Conservation (phyloP, 495 filamentous ascomycete genomes). For the Penicillium mononematosum region DNA sequence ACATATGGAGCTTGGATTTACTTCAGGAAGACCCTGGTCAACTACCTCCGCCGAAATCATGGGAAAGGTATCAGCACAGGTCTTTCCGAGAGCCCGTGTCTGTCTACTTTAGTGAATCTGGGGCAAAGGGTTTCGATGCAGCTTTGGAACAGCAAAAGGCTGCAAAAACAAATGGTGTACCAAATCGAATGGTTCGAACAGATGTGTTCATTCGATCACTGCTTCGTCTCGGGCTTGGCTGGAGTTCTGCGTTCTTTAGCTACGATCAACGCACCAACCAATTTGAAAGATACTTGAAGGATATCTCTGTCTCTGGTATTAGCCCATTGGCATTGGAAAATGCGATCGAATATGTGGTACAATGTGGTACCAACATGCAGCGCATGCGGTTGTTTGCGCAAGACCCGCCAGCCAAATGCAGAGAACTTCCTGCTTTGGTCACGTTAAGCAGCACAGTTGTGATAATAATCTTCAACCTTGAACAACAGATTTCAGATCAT, state of each 20-base stretch:
- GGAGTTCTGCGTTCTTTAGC: slow-evolving; percentile 74
- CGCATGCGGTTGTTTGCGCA: slow-evolving; percentile 59
- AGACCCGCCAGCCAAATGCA: slow-evolving; percentile 30
- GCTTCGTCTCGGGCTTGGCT: slow-evolving; percentile 71
- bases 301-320: slow-evolving; percentile 67
- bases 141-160: slow-evolving; percentile 43
- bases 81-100: slow-evolving; percentile 45
- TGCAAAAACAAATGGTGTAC: slow-evolving; percentile 4
- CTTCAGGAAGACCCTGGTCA: slow-evolving; percentile 13
- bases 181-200: slow-evolving; percentile 31
- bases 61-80: slow-evolving; percentile 64
- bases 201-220: slow-evolving; percentile 61
- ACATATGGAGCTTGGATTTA: slow-evolving; percentile 55
- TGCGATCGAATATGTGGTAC: slow-evolving; percentile 57
- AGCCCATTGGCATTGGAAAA: slow-evolving; percentile 56
- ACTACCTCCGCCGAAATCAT: slow-evolving; percentile 57
- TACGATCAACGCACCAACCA: slow-evolving; percentile 57
- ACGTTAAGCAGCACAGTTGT: slow-evolving; percentile 37
- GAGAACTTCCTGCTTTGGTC: slow-evolving; percentile 34
- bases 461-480: slow-evolving; percentile 40
- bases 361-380: slow-evolving; percentile 67
- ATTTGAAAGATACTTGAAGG: slow-evolving; percentile 57
- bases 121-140: slow-evolving; percentile 70
- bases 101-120: slow-evolving; percentile 75
- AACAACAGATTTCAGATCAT: slow-evolving; percentile 33